Base-by-base conservation (phyloP, 2,329 filamentous ascomycete genomes). In the Phaeosphaeriaceae sp. region DNA sequence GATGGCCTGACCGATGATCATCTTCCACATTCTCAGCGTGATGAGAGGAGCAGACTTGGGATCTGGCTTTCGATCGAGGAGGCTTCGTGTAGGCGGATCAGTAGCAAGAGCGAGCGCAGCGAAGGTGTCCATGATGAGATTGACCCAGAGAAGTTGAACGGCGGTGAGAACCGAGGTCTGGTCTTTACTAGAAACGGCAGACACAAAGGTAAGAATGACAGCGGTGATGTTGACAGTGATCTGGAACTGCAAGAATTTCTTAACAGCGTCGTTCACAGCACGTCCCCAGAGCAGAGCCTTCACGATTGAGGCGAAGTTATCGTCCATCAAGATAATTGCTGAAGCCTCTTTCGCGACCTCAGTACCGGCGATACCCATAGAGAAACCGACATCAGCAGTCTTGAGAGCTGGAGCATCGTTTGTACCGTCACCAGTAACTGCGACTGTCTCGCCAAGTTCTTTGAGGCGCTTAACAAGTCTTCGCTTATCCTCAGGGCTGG, bases 121-220 rank as follows among this genome's bases (percentile, higher is more conserved):
- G 52, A 97, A 90, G 0, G 92, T 96, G 65, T 97, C 92, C 92
- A 96, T 97, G 76, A 97, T 97, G 63, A 97, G 79, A 67, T 96
- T 97, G 65, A 97, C 91, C 92, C 92, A 97, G 23, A 97, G 85
- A 62, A 97, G 83, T 74, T 97, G 92, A 20, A 96, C 92, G 9
- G 92, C 92, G 2, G 85, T 94, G 47, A 97, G 77, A 20, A 96
- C 92, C 39, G 90, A 90, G 40, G 79, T 72, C 70, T 93, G 87
- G 2, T 85, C 75, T 0, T 71, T 68, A 70, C 82, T 92, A 23
- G 87, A 85, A 8, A 96, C 89, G 26, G 92, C 89, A 11, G 91
- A 92, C 50, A 96, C 86, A 65, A 97, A 96, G 0, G 92, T 94
- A 46, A 96, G 80, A 15, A 89, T 74, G 37, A 96, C 92, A 30